phyloP scores from a whole-genome alignment of 2,329 filamentous ascomycete genomes.

The Epichloe coenophiala region DNA sequence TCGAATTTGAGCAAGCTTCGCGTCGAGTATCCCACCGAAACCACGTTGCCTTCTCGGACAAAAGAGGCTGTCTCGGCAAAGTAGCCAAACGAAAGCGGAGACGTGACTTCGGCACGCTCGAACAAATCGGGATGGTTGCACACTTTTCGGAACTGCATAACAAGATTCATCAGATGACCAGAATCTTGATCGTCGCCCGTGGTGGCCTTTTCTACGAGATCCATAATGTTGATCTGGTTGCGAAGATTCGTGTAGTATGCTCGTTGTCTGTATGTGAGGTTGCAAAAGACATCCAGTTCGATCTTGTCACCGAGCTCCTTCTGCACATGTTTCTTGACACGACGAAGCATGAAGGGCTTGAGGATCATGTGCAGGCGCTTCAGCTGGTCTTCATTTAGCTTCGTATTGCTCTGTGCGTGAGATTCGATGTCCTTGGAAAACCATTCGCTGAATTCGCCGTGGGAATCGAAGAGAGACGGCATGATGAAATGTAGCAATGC shows the following conservation, averaged over 20 bases:
- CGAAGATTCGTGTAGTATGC: constrained; percentile 85
- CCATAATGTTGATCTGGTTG: constrained; percentile 97
- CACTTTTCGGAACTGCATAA: constrained; percentile 99
- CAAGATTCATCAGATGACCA: constrained; percentile 93
- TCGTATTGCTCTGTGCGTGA: constrained; percentile 97
- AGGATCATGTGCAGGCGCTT: constrained; percentile 96
- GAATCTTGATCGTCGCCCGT: constrained; percentile 90
- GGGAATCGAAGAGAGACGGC: constrained; percentile 94
- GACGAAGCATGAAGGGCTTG: constrained; percentile 98
- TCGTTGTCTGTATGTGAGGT: constrained; percentile 89
- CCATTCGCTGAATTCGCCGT: constrained; percentile 88
- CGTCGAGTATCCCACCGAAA: constrained; percentile 77
- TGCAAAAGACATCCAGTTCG: constrained; percentile 88
- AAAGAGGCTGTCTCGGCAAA: constrained; percentile 96
- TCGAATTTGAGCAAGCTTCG: constrained; percentile 76
- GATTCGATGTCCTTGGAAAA: constrained; percentile 96
- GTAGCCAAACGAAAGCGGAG: constrained; percentile 68
- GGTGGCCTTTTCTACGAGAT: constrained; percentile 93
- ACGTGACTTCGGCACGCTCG: constrained; percentile 82
- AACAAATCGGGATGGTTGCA: constrained; percentile 98
- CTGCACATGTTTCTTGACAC: constrained; percentile 99
- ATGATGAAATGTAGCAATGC: constrained; percentile 97
- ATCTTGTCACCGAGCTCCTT: constrained; percentile 99
- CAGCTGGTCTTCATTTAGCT: constrained; percentile 95
- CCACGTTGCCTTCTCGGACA: constrained; percentile 68